Base-by-base conservation (phyloP, 2,329 filamentous ascomycete species). In the Botryotinia calthae region DNA sequence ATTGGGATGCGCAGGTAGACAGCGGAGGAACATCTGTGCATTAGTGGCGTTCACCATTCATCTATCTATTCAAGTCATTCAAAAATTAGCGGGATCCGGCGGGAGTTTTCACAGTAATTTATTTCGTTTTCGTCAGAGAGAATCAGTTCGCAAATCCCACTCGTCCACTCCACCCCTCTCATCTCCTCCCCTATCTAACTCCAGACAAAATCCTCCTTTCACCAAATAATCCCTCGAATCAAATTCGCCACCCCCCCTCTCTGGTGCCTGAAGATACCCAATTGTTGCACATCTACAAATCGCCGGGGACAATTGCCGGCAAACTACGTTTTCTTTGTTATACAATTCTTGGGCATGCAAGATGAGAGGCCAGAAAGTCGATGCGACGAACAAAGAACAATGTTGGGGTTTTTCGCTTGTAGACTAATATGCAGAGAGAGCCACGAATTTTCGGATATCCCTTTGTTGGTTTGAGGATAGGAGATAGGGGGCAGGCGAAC, bases 241-340 rank as follows among this genome's bases (percentile, higher is more conserved):
- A 40, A 4, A 61, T 31, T 37, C 34, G 10, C 20, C 25, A 62
- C 59, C 25, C 4, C 4, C 40, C 18, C 40, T 31, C 28, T n/a
- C 12, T 54, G 20, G 42, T 65, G 9, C 42, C 44, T 48, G 63
- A 51, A 65, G 0, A 31, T 31, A n/a, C 10, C 25, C 14, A 18
- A 16, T 20, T 67, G 65, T 67, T 67, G 65, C 65, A 67, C 10
- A 56, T 56, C 65, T 56, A 3, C 34, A 67, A 67, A 56, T 31
- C 65, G 10, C 22, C 64, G 34, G 65, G 46, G 16, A 40, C 46
- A n/a, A 67, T 40, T 40, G 25, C 64, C 63, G 44, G 28, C 2
- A 18, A 28, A 56, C n/a, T 9, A 28, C 51, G 7, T 18, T 28
- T 56, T 28, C 51, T 56, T 28, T 28, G 51, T 56, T 1, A 2